These are phyloP conservation scores for Talaromyces islandicus DNA, from an alignment of 2,329 filamentous ascomycete species.

Conservation along the genomic window DNA sequence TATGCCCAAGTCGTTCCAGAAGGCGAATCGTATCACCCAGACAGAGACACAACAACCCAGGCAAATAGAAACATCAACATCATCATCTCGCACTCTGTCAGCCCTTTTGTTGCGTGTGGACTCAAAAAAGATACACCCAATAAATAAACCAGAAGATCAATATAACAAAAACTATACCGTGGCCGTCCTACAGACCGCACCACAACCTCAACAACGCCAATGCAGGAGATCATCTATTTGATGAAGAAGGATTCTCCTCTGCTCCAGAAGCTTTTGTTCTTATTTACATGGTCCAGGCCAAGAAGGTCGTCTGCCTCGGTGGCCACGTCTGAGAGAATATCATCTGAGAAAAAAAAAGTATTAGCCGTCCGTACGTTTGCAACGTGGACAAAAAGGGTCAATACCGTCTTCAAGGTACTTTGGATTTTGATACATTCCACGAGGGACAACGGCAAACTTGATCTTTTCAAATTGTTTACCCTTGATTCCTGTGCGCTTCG, in stretches of 20 bases:
- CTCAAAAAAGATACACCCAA: background rate
- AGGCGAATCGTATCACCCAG: background rate
- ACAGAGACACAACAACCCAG: background rate
- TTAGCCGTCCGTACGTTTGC: background rate
- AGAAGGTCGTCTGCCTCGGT: constrained; percentile 79
- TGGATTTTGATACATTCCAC: constrained; percentile 67
- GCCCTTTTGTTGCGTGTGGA: background rate
- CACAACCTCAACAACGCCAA: constrained; percentile 2
- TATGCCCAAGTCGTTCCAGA: background rate
- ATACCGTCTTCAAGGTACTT: constrained; percentile 83
- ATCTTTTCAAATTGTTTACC: constrained; percentile 99
- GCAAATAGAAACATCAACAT: background rate
- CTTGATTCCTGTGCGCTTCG: constrained; percentile 87
- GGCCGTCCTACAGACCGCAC: background rate
- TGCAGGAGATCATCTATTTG: constrained; percentile 34
- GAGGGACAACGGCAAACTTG: constrained; percentile 79
- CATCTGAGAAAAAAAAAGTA: constrained; percentile 25
- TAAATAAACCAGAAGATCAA: background rate
- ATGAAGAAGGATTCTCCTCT: constrained; percentile 61
- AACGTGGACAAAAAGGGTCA: constrained; percentile 21
- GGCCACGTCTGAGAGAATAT: constrained; percentile 49
- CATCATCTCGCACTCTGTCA: background rate
- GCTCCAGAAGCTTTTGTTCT: constrained; percentile 53
- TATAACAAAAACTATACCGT: background rate
- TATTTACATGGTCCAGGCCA: constrained; percentile 59